These are phyloP conservation scores for Paraglomus brasilianum DNA, from an alignment of 192 early-diverging fungal species.

Conservation along the genomic window DNA sequence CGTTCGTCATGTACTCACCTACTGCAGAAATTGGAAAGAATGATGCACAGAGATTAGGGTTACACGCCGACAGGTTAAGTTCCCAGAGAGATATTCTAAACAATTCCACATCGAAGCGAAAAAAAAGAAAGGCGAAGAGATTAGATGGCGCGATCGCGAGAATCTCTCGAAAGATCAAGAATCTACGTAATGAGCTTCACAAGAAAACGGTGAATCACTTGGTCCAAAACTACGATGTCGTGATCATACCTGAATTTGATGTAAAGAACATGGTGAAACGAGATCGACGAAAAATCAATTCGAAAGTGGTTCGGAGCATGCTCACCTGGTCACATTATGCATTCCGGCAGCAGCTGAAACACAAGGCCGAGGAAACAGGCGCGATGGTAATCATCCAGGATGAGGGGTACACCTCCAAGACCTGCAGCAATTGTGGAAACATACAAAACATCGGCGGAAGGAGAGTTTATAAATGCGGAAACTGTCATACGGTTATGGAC, in stretches of 20 bases:
- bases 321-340: no score
- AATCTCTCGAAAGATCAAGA: constrained; percentile 14
- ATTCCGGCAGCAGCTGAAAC: neutral
- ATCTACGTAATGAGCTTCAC: neutral
- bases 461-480: constrained; percentile 1
- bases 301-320: constrained; percentile 6
- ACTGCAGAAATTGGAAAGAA: constrained; percentile 9
- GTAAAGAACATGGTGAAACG: constrained; percentile 7
- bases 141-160: neutral
- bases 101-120: constrained; percentile 14
- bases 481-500: no score
- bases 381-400: neutral
- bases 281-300: neutral
- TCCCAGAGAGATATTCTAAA: constrained; percentile 12
- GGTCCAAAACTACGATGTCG: neutral
- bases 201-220: neutral
- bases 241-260: constrained; percentile 16
- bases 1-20: neutral
- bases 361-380: neutral
- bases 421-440: neutral
- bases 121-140: constrained; percentile 8
- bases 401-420: neutral
- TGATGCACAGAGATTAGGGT: neutral
- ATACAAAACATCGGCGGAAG: constrained; percentile 9
- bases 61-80: constrained; percentile 8